These are phyloP conservation scores for Prototheca stagnorum DNA, from an alignment of 163 green algal genomes.

Conservation along the genomic window DNA sequence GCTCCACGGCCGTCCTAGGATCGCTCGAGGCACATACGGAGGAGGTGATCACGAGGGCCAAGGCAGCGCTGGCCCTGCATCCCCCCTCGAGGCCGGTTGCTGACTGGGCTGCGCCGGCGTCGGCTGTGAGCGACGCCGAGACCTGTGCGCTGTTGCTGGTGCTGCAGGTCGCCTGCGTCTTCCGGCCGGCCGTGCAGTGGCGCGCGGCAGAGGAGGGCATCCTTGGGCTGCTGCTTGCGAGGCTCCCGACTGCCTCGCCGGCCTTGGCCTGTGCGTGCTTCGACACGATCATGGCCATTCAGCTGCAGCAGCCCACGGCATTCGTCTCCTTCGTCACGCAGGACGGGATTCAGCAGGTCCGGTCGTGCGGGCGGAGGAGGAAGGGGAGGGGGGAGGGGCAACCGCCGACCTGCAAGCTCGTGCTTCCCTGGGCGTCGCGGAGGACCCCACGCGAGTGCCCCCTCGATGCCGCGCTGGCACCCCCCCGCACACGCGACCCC, in stretches of 20 bases:
- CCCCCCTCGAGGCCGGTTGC: too few relatives aligned
- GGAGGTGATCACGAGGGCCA: slow-evolving; percentile 1
- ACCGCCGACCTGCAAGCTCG: too few relatives aligned
- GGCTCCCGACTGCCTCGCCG: slow-evolving; percentile 2
- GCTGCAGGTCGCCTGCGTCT: slow-evolving; percentile 10
- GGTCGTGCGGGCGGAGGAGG: too few relatives aligned
- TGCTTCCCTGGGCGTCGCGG: too few relatives aligned
- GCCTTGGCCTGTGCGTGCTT: slow-evolving; percentile 7
- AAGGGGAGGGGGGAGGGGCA: too few relatives aligned
- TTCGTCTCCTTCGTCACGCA: slow-evolving; percentile 1
- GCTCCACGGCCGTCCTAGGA: background rate
- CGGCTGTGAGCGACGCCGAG: too few relatives aligned
- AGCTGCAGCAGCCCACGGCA: slow-evolving; percentile 2
- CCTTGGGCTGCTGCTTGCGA: slow-evolving; percentile 5
- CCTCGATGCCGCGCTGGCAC: too few relatives aligned
- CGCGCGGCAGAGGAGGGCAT: too few relatives aligned
- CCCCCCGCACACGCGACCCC: too few relatives aligned
- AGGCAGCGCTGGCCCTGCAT: background rate
- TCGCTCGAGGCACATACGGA: slow-evolving; percentile 1
- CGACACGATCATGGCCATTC: slow-evolving; percentile 7
- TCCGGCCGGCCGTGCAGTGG: background rate
- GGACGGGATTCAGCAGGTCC: slow-evolving; percentile 7
- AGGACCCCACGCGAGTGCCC: too few relatives aligned
- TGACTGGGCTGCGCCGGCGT: too few relatives aligned
- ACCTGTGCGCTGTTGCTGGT: slow-evolving; percentile 1